These are phyloP conservation scores for Rutstroemia sp. DNA, from an alignment of 2,329 filamentous ascomycete species.

Conservation along the genomic window DNA sequence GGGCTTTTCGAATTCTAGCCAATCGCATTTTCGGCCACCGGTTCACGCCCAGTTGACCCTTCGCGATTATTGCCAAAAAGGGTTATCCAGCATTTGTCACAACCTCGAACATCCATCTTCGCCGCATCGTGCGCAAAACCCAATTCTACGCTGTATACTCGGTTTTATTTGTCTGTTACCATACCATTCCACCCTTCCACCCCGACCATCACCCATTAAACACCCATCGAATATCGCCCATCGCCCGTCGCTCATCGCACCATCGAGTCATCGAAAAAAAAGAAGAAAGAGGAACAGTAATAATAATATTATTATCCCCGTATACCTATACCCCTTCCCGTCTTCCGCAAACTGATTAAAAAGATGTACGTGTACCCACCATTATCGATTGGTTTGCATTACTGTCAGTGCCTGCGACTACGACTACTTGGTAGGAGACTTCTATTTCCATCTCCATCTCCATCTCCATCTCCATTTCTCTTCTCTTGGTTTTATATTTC, in stretches of 20 bases:
- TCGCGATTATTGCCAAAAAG: slow-evolving; percentile 8
- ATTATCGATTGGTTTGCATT: no score
- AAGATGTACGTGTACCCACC: no score
- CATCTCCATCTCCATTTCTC: not conserved
- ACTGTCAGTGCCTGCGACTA: not conserved
- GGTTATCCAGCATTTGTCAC: not conserved
- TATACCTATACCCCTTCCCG: not conserved
- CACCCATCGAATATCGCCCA: no score
- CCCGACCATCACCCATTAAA: not conserved
- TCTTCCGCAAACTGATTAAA: no score
- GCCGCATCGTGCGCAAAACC: not conserved
- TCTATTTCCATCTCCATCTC: not conserved
- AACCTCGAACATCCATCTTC: not conserved
- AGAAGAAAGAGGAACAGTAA: not conserved
- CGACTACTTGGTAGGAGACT: not conserved
- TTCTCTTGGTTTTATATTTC: not conserved
- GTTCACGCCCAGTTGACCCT: slow-evolving; percentile 1
- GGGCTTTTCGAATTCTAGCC: not conserved
- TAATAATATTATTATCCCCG: not conserved
- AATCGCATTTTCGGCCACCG: slow-evolving; percentile 7
- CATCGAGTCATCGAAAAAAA: no score
- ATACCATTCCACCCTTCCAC: not conserved
- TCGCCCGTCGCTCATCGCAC: no score
- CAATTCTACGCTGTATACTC: not conserved
- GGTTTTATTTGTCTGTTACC: no score